These are phyloP conservation scores for Syzygium aromaticum DNA, from an alignment of 345 rosid species.

Conservation along the genomic window DNA sequence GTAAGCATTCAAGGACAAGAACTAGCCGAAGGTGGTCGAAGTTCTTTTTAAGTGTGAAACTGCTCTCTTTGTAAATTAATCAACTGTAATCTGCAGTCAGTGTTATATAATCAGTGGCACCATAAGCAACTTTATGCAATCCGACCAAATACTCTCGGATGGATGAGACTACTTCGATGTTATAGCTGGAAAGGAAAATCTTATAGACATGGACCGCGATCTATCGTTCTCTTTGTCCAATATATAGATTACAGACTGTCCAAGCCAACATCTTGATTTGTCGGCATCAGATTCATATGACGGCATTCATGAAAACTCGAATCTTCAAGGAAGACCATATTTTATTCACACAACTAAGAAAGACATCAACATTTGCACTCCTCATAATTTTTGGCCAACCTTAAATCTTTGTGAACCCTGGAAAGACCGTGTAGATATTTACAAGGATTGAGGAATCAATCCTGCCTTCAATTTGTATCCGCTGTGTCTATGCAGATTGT, in stretches of 20 bases:
- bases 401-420: background rate
- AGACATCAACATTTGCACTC: background rate
- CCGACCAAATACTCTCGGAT: background rate
- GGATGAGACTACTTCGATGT: background rate
- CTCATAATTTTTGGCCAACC: background rate
- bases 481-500: no score
- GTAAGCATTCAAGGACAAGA: background rate
- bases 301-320: background rate
- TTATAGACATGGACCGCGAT: background rate
- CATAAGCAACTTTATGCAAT: background rate
- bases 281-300: background rate
- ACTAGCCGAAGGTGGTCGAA: background rate
- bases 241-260: background rate
- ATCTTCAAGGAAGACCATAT: background rate
- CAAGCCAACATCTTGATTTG: background rate
- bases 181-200: background rate
- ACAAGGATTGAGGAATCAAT: background rate
- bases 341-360: background rate
- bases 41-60: background rate
- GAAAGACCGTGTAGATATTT: background rate
- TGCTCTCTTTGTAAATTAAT: background rate
- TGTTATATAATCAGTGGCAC: background rate
- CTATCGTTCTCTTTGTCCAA: background rate
- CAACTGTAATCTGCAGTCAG: background rate
- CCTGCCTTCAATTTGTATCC: no score